phyloP scores from a whole-genome alignment of 2,329 filamentous ascomycete genomes.

The Fusarium virguliforme region DNA sequence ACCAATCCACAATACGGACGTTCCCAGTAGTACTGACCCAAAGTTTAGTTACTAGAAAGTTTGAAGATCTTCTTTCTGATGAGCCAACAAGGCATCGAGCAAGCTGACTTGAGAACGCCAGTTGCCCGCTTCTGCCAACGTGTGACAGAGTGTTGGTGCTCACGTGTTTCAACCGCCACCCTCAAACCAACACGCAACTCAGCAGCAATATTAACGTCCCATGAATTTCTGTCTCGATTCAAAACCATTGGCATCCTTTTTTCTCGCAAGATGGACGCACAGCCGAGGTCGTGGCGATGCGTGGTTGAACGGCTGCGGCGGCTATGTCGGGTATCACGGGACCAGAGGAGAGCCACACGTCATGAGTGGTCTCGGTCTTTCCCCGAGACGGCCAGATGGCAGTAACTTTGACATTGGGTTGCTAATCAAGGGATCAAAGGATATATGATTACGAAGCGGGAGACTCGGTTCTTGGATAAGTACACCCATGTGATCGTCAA shows the following conservation, averaged over 20 bases:
- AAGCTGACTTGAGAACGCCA: neutral
- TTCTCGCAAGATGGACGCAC: neutral
- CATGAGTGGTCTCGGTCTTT: constrained; percentile 16
- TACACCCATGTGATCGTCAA: neutral
- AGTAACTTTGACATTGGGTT: neutral
- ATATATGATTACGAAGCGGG: neutral
- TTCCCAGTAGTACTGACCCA: neutral
- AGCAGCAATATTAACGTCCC: no score
- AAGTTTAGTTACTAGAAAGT: neutral
- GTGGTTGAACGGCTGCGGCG: constrained; percentile 18
- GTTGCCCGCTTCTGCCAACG: neutral
- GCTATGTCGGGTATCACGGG: constrained; percentile 35
- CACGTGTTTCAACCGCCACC: neutral
- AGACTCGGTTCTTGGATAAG: neutral
- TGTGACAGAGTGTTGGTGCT: neutral
- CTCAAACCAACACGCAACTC: neutral
- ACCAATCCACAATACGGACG: no score
- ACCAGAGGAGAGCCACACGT: neutral
- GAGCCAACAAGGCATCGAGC: neutral
- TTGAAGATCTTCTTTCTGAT: neutral
- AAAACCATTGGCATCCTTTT: neutral
- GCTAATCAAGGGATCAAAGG: neutral
- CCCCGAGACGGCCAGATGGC: constrained; percentile 7
- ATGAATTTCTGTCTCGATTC: no score
- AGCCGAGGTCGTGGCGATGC: neutral